Evolutionary conservation across 2,329 filamentous ascomycete genomes (phyloP).

Genomic region (Colletotrichum sidae): DNA sequence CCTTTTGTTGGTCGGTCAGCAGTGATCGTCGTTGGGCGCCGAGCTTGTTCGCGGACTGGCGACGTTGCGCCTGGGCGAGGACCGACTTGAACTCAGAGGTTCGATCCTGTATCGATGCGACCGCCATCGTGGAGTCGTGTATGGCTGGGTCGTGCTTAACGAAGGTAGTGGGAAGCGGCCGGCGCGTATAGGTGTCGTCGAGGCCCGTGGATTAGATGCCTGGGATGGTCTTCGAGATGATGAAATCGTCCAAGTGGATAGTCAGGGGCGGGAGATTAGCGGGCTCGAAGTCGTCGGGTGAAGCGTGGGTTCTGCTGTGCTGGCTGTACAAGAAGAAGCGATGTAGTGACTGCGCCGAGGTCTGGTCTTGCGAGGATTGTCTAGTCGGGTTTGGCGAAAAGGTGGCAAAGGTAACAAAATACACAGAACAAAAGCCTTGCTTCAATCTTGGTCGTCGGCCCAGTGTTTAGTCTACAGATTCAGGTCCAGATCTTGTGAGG

Average conservation of each 20-base stretch:
- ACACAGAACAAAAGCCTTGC: too few relatives aligned
- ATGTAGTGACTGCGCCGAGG: background rate
- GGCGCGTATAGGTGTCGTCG: constrained; percentile 18
- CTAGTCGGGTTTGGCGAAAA: too few relatives aligned
- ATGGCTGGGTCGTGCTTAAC: too few relatives aligned
- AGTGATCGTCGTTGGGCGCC: constrained; percentile 85
- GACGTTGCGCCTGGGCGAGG: constrained; percentile 84
- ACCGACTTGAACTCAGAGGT: constrained; percentile 96
- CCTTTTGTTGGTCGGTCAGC: constrained; percentile 79
- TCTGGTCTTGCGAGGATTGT: too few relatives aligned
- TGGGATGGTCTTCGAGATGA: background rate
- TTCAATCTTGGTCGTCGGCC: background rate
- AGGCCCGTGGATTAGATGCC: constrained; percentile 1
- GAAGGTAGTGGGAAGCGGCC: constrained; percentile 1
- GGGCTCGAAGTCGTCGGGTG: background rate
- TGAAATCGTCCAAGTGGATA: background rate
- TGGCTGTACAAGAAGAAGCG: constrained; percentile 20
- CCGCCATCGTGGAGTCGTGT: constrained; percentile 61
- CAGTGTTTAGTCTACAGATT: background rate
- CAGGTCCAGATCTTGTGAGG: background rate
- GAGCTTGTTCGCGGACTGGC: constrained; percentile 80
- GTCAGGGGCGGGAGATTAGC: constrained; percentile 16
- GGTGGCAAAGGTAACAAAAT: too few relatives aligned
- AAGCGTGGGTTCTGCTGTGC: background rate
- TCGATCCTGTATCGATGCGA: constrained; percentile 91